Conservation (phyloP, 345 rosid species). For the Eucalyptus melliodora region DNA sequence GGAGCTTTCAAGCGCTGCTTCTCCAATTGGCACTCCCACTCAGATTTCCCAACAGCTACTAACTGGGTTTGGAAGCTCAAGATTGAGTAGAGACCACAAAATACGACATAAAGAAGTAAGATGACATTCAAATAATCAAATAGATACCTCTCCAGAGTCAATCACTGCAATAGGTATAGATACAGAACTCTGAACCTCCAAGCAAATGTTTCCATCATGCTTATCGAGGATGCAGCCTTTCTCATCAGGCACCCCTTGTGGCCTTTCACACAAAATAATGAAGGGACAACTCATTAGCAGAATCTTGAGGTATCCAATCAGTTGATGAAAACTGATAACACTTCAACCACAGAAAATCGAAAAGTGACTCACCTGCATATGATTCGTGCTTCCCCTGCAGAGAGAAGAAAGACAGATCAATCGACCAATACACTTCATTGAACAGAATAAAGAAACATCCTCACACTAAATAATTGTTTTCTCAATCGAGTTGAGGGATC, state of each 20-base stretch:
- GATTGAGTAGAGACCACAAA: background rate
- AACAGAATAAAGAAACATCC: background rate
- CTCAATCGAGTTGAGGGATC: background rate
- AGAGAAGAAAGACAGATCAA: no score
- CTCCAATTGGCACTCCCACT: conserved; percentile 35
- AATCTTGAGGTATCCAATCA: background rate
- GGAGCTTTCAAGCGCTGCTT: conserved; percentile 38
- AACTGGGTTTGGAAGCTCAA: background rate
- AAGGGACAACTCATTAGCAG: background rate
- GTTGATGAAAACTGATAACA: background rate
- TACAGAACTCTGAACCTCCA: conserved; percentile 29
- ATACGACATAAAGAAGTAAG: background rate
- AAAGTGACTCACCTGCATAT: conserved; percentile 47
- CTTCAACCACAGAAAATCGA: background rate
- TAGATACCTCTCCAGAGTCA: conserved; percentile 51
- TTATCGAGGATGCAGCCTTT: conserved; percentile 28
- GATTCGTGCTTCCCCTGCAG: conserved; percentile 52
- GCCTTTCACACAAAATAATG: conserved; percentile 27
- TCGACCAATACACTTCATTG: background rate
- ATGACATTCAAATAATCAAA: background rate
- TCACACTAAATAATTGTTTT: background rate
- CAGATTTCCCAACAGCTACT: conserved; percentile 8
- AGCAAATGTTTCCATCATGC: conserved; percentile 8
- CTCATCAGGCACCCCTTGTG: conserved; percentile 13
- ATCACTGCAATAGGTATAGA: conserved; percentile 47